Conservation (phyloP, 495 filamentous ascomycete species). For the Daldinia grandis region DNA sequence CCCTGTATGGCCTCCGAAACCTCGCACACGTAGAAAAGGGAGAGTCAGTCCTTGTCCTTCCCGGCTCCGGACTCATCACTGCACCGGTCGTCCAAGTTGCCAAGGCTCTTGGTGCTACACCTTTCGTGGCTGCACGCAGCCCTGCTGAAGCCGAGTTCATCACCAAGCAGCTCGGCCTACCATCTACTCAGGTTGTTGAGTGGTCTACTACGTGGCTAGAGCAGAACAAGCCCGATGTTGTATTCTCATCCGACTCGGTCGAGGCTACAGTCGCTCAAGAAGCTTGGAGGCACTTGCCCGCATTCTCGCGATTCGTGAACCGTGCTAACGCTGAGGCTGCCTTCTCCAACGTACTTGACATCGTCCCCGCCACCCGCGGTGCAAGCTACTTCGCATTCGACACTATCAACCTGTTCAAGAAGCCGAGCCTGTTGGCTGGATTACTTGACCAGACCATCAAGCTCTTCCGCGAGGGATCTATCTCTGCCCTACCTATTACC, state of each 20-base stretch:
- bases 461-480: neutral
- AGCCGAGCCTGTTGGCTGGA: neutral
- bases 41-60: constrained; percentile 30
- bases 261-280: constrained; percentile 29
- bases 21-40: constrained; percentile 22
- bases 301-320: constrained; percentile 63
- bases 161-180: constrained; percentile 45
- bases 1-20: constrained; percentile 30
- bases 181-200: constrained; percentile 50
- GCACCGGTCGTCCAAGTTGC: constrained; percentile 54
- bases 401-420: constrained; percentile 30
- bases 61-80: constrained; percentile 43
- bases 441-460: neutral
- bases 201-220: constrained; percentile 24
- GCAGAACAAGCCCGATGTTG: constrained; percentile 40
- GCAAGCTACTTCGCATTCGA: constrained; percentile 36
- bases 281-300: constrained; percentile 52
- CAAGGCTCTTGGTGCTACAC: constrained; percentile 49
- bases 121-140: constrained; percentile 46
- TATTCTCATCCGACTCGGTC: constrained; percentile 41
- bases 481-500: neutral
- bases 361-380: constrained; percentile 28
- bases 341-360: constrained; percentile 23
- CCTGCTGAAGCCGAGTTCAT: neutral
- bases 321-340: constrained; percentile 57